Base-by-base conservation (phyloP, 2,329 filamentous ascomycete genomes). In the Fusarium praegraminearum region DNA sequence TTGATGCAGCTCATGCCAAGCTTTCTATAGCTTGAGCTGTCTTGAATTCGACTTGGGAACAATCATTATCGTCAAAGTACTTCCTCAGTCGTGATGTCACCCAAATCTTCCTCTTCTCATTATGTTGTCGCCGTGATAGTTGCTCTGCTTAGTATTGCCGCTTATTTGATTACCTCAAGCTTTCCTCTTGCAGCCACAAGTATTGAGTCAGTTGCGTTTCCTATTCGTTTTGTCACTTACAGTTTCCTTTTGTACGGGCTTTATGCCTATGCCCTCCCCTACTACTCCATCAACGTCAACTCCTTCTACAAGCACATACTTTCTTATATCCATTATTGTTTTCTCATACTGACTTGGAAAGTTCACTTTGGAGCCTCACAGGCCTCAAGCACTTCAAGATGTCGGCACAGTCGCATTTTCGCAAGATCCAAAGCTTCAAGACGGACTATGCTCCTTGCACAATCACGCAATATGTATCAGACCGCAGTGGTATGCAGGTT, bases 401-500 rank as follows among this genome's bases (percentile, higher is more conserved):
- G 90, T 81, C 87, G 58, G 81, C 86, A 38, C 78, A 83, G 73
- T 76, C 84, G 47, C 87, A 90, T 76, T 98, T 98, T 82, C 93
- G 90, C 78, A 91, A 90, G 74, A 85, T 97, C 50, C 93, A 97
- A 77, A 90, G 88, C 76, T 97, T 99, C 82, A 87, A 91, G 71
- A 91, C 93, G 10, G 93, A 98, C 77, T 99, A 98, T 83, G 93
- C 94, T 15, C 92, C 94, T 13, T 92, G 92, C 68, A 89, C 87
- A 57, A 92, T 99, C 80, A 95, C 93, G 24, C 94, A 98, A 79
- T 99, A 99, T 92, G 93, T 97, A 76, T 99, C 96, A 8, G 89
- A 93, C 74, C 87, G 93, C 69, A 99, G 95, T 67, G 96, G 96
- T 54, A 96, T 99, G 93, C 91, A 94, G 73, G 92, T 97, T 35